Base-by-base conservation (phyloP, 2,329 filamentous ascomycete species). In the Diaporthe sp. region DNA sequence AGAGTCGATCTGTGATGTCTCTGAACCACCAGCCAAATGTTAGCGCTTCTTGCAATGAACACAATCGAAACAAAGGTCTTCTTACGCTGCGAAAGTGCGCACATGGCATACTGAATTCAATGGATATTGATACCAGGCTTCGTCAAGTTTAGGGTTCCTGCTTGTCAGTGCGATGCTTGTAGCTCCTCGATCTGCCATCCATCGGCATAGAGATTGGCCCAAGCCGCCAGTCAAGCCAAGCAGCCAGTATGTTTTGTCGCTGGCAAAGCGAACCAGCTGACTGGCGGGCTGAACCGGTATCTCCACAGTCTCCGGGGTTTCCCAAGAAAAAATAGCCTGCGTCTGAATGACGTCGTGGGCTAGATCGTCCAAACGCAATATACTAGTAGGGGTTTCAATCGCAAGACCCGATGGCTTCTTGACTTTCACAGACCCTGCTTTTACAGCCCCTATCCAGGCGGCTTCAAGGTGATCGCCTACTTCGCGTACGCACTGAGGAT, bases 131-230 rank as follows among this genome's bases (percentile, higher is more conserved):
- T 49, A 49, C 68, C 22, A 71, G 59, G 12, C 25, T 10, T 78
- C 61, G 39, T 65, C 59, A 13, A 44, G 22, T 46, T 46, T 22
- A 46, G 59, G 59, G 19, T 49, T 42, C 13, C 79, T 57, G 67
- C 77, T 79, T 7, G 77, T 77, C 1, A 80, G 49, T 17, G 77
- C 77, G 1, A 80, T 3, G 57, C 59, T 59, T 13, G n/a, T 46
- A 19, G 71, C 78, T 2, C 79, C 79, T 8, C 62, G 61, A 15
- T 37, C n/a, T 34, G 78, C 75, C 74, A 79, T 77, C 79, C 79
- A 79, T 53, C 79, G 77, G 31, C 12, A 76, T 25, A 65, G 34
- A 44, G 59, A 65, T 46, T 28, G 28, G 31, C 59, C 59, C 22
- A 65, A 31, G 44, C 39, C 59, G n/a, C 59, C 61, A 13, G 77